Conservation (phyloP, 192 early-diverging fungal genomes). For the Tieghemiomyces parasiticus region DNA sequence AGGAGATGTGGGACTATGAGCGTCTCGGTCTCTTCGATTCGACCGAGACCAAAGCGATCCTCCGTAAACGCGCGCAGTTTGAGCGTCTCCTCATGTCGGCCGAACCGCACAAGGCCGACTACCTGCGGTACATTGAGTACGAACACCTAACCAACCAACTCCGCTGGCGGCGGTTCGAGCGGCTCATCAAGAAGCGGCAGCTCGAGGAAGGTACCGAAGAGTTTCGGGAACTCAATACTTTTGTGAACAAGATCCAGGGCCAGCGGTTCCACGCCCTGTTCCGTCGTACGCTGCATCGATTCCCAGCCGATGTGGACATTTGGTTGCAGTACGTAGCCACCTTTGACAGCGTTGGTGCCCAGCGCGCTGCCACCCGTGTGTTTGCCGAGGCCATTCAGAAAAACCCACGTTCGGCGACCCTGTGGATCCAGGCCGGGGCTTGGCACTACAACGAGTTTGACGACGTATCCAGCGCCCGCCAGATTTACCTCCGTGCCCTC, state of each 20-base stretch:
- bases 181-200: conserved; percentile 21
- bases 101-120: conserved; percentile 58
- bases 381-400: conserved; percentile 76
- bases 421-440: conserved; percentile 87
- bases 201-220: conserved; percentile 9
- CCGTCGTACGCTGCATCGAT: conserved; percentile 59
- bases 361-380: conserved; percentile 40
- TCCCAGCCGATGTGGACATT: conserved; percentile 57
- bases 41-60: conserved; percentile 71
- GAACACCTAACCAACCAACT: conserved; percentile 83
- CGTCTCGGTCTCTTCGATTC: conserved; percentile 62
- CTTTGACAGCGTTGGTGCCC: conserved; percentile 18
- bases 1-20: conserved; percentile 82
- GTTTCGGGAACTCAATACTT: neutral
- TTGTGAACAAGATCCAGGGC: neutral
- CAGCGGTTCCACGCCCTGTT: conserved; percentile 67
- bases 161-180: conserved; percentile 56
- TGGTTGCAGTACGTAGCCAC: conserved; percentile 92
- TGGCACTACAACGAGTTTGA: conserved; percentile 78
- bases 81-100: conserved; percentile 23
- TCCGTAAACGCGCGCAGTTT: conserved; percentile 76
- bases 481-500: conserved; percentile 69
- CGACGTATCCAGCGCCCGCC: conserved; percentile 65
- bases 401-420: conserved; percentile 60
- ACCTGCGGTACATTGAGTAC: conserved; percentile 86